phyloP scores from a whole-genome alignment of 164 flowering plant genomes.

The Chloranthus sessilifolius region DNA sequence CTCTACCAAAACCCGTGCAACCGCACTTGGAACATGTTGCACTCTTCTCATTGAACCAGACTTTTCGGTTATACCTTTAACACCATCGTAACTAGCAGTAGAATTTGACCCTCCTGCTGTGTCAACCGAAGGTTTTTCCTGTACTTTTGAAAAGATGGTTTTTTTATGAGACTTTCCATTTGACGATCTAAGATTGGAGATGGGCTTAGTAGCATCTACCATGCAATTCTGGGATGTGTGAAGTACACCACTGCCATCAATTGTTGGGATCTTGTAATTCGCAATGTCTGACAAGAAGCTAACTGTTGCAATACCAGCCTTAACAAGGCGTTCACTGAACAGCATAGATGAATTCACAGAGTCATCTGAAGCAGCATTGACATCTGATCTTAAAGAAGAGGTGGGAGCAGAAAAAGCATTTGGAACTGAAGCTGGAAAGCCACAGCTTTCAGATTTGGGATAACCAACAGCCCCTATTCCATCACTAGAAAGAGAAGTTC shows the following conservation, averaged over 20 bases:
- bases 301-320: slow-evolving; percentile 70
- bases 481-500: slow-evolving; percentile 27
- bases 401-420: slow-evolving; percentile 29
- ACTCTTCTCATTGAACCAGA: slow-evolving; percentile 19
- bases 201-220: slow-evolving; percentile 43
- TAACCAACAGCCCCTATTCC: slow-evolving; percentile 22
- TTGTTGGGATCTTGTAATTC: slow-evolving; percentile 43
- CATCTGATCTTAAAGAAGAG: slow-evolving; percentile 22
- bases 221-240: slow-evolving; percentile 26
- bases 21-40: slow-evolving; percentile 22
- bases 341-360: slow-evolving; percentile 27
- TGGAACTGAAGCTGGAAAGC: slow-evolving; percentile 25
- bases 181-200: slow-evolving; percentile 32
- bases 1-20: slow-evolving; percentile 16
- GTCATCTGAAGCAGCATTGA: slow-evolving; percentile 21
- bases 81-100: slow-evolving; percentile 15
- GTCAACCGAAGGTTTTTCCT: slow-evolving; percentile 32
- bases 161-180: slow-evolving; percentile 38
- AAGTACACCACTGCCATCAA: slow-evolving; percentile 39
- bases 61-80: slow-evolving; percentile 32
- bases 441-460: slow-evolving; percentile 26
- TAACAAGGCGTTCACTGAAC: slow-evolving; percentile 52
- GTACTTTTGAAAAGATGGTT: slow-evolving; percentile 28
- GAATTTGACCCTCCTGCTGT: slow-evolving; percentile 21
- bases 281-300: slow-evolving; percentile 57